Evolutionary conservation across 208 protist species (phyloP), one percentile per base, ranked within the genome.

Genomic region (Tritrichomonas musculus): DNA sequence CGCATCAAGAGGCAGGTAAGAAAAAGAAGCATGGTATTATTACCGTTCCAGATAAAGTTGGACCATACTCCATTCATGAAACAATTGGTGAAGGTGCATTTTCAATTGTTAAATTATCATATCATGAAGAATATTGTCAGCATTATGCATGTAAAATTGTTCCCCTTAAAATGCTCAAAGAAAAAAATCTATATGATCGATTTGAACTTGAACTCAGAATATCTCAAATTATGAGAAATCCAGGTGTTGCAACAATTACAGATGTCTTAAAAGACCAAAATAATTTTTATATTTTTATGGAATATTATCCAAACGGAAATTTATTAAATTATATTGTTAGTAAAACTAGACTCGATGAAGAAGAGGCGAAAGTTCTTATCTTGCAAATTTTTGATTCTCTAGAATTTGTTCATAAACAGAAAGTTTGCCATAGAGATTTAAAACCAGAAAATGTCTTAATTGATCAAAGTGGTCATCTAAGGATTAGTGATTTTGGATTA

Each of bases 111-210:
- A 77, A 77, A 36, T 44, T 77, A 17, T 22, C 69, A 25, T 77
- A 25, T 44, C 22, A 44, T 17, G 69, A 77, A 77, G n/a, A 77
- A 44, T 4, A 8, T 14, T 4, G 17, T 44, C 13, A 44, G 17
- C 44, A 77, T 44, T 77, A 77, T 77, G 69, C 69, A 14, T 77
- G 69, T 17, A 77, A 77, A 44, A 77, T 77, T 44, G 69, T 77
- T 44, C 33, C 69, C 4, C 9, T 25, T 22, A 47, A 25, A 0
- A 47, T 41, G 14, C 41, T 82, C 4, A 82, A 50, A 5, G 30
- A 33, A 27, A 82, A 82, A 50, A 41, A 82, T 3, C 30, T 82
- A 30, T 25, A 50, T n/a, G 73, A 82, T 50, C 47, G 73, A 50
- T 50, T 50, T 44, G 73, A 82, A 82, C 25, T 50, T 53, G 73